Evolutionary conservation across 2,329 filamentous ascomycete species (phyloP).

Genomic region (Fusarium keratoplasticum): DNA sequence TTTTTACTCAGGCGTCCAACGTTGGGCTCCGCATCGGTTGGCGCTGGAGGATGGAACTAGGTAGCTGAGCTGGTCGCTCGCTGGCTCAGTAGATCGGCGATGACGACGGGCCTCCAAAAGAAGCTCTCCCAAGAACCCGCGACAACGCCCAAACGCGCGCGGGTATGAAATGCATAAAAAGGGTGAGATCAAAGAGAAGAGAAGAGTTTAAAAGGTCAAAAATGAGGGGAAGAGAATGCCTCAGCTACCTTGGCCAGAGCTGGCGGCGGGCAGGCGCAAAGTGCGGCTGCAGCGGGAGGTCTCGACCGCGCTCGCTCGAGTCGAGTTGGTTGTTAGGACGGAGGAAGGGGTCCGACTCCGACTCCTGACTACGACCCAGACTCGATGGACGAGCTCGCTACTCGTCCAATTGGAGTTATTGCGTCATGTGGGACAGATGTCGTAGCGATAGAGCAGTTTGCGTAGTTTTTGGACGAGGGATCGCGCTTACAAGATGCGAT

Average conservation of each 20-base stretch:
- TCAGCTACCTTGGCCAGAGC: neutral
- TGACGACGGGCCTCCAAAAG: constrained; percentile 18
- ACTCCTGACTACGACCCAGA: neutral
- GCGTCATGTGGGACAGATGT: constrained; percentile 9
- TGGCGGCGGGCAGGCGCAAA: neutral
- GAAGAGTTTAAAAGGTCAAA: neutral
- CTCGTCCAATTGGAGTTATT: constrained; percentile 3
- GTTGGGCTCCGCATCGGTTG: constrained; percentile 3
- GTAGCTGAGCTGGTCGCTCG: neutral
- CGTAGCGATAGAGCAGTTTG: neutral
- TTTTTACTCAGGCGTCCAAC: neutral
- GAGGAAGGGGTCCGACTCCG: constrained; percentile 22
- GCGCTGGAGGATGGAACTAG: constrained; percentile 11
- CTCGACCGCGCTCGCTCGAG: constrained; percentile 6
- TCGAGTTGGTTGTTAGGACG: constrained; percentile 3
- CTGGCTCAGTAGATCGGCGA: constrained; percentile 12
- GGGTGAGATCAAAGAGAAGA: neutral
- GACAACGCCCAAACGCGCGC: constrained; percentile 18
- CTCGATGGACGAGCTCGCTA: constrained; percentile 4
- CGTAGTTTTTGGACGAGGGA: neutral
- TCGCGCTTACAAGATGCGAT: constrained; percentile 15
- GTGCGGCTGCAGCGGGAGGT: neutral
- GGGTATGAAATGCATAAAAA: neutral
- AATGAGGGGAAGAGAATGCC: constrained; percentile 6
- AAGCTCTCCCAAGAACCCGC: constrained; percentile 11